Base-by-base conservation (phyloP, 2,329 filamentous ascomycete genomes). In the Sporothrix mexicana region DNA sequence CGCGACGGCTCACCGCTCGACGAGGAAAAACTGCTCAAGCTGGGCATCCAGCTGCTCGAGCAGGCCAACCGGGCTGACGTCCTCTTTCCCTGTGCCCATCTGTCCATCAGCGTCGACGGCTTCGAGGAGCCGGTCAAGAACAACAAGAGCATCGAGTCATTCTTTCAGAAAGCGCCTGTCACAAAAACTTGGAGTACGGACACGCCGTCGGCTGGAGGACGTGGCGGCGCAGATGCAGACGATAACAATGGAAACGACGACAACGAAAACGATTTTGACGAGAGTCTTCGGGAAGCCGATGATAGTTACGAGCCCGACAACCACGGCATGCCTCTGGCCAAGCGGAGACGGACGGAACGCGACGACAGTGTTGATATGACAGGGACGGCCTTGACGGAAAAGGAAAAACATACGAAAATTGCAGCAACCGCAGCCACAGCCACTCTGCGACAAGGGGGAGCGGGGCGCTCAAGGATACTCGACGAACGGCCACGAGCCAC, bases 81-180 rank as follows among this genome's bases (percentile, higher is more conserved):
- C 69, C 91, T 93, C 17, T 98, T 94, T 94, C 96, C 96, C 7
- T 98, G 96, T 79, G 86, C 90, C n/a, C 96, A 97, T 79, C 85
- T 99, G 9, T 96, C 93, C 73, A 83, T 98, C 62, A 95, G 92
- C 75, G 93, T 98, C 30, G 91, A 90, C n/a, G 95, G 94, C 0
- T 98, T 98, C 76, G 95, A 98, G 80, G 94, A 98, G 76, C 93
- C 93, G 1, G 84, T 95, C 73, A 89, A 87, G 55, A 92, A 93
- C 5, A 98, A 97, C 78, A 91, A 91, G 85, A 93, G 92, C 47
- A 98, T 99, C 76, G 91, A 92, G 61, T 87, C 88, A 0, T 98
- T 98, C 78, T 85, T 99, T 8, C 74, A 69, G 43, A 69, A 69
- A 12, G 66, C 47, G 6, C 4, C 68, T 0, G 49, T 23, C 20